Evolutionary conservation across 176 grass and related monocot species (phyloP).

Genomic region (Musa schizocarpa): DNA sequence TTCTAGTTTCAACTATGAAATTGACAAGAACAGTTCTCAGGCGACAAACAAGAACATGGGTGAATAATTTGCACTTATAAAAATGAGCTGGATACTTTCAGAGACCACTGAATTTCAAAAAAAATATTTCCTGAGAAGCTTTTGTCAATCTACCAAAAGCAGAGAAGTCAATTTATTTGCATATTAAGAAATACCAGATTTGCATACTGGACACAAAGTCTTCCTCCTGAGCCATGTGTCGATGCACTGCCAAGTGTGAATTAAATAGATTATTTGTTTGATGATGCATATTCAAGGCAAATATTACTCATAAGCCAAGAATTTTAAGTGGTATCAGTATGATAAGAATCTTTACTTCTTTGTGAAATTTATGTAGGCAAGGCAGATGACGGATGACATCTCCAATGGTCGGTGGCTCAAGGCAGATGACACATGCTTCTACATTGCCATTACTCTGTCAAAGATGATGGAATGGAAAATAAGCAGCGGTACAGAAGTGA

Average conservation of each 20-base stretch:
- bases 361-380: conserved; percentile 94
- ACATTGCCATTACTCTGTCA: conserved; percentile 27
- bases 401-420: conserved; percentile 58
- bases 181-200: conserved; percentile 40
- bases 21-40: no score
- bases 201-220: conserved; percentile 68
- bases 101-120: no score
- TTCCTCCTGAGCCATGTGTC: conserved; percentile 73
- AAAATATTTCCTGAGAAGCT: background rate
- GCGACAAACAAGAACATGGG: no score
- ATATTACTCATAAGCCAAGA: background rate
- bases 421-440: conserved; percentile 62
- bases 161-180: background rate
- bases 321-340: background rate
- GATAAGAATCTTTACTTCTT: conserved; percentile 43
- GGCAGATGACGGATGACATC: conserved; percentile 72
- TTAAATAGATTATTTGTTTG: background rate
- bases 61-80: no score
- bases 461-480: conserved; percentile 11
- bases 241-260: conserved; percentile 51
- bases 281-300: background rate
- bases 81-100: no score
- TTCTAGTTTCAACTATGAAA: no score
- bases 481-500: background rate
- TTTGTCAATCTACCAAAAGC: background rate